phyloP scores from a whole-genome alignment of 2,329 filamentous ascomycete species.

The Coniochaeta sp. region DNA sequence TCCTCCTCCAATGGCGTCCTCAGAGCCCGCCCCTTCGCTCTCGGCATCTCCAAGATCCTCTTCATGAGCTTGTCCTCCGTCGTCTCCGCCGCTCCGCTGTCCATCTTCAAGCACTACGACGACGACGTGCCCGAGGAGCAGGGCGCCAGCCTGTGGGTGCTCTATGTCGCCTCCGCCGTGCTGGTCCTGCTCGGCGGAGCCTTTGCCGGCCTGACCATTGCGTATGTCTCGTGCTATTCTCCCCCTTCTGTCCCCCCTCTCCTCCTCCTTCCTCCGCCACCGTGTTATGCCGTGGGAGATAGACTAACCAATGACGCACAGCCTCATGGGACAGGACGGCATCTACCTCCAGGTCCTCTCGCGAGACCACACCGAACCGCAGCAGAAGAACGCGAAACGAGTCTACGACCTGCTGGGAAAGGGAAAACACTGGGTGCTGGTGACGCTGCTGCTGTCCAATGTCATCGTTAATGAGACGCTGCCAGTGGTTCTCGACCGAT shows the following conservation, averaged over 20 bases:
- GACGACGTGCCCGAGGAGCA: slow-evolving; percentile 42
- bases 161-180: slow-evolving; percentile 68
- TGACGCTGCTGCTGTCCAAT: slow-evolving; percentile 88
- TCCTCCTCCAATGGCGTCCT: slow-evolving; percentile 13
- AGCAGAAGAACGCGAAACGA: slow-evolving; percentile 75
- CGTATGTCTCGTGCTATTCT: slow-evolving; percentile 40
- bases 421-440: slow-evolving; percentile 97
- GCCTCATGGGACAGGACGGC: slow-evolving; percentile 71
- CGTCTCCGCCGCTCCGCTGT: slow-evolving; percentile 40
- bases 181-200: slow-evolving; percentile 85
- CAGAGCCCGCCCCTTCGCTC: slow-evolving; percentile 12
- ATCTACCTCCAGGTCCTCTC: slow-evolving; percentile 95
- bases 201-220: slow-evolving; percentile 90
- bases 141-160: slow-evolving; percentile 69
- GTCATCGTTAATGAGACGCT: slow-evolving; percentile 97
- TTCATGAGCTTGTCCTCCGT: slow-evolving; percentile 41
- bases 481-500: slow-evolving; percentile 89
- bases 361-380: slow-evolving; percentile 74
- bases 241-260: not conserved
- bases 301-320: slow-evolving; percentile 15
- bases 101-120: slow-evolving; percentile 23
- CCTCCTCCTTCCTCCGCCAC: not conserved
- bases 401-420: slow-evolving; percentile 74
- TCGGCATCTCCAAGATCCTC: slow-evolving; percentile 44
- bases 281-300: not conserved